A percentile compares a stretch with the other conserved stretches of the same genome.
These are phyloP conservation scores for Cystobasidium slooffiae DNA, from an alignment of 1,284 basidiomycete genomes.

Conservation along the genomic window DNA sequence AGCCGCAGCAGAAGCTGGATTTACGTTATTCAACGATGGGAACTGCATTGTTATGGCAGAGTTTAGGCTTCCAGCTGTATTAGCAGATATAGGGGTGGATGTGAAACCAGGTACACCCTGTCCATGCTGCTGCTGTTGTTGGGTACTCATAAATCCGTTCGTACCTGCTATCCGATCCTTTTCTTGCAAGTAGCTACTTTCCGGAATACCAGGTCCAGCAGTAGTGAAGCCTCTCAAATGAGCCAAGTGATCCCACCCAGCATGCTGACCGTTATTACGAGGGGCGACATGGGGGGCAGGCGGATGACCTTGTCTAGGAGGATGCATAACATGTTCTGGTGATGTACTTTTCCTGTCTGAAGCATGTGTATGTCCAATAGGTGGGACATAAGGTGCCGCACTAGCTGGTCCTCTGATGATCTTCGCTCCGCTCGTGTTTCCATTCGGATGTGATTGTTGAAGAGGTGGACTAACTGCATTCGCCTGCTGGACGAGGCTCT, in stretches of 20 bases:
- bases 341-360: neutral
- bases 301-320: neutral
- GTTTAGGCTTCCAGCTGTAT: neutral
- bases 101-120: neutral
- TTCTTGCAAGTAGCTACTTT: constrained; percentile 26
- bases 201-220: constrained; percentile 31
- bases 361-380: constrained; percentile 61
- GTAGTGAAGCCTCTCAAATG: constrained; percentile 20
- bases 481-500: neutral
- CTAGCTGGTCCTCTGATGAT: constrained; percentile 59
- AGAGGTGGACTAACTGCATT: too few relatives aligned
- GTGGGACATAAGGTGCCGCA: constrained; percentile 61
- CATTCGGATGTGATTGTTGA: too few relatives aligned
- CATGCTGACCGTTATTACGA: neutral
- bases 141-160: neutral
- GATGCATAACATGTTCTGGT: neutral
- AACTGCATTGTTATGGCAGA: constrained; percentile 23
- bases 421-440: neutral
- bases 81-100: neutral
- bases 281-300: neutral
- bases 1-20: constrained; percentile 11
- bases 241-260: neutral
- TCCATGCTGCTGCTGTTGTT: neutral
- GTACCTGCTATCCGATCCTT: constrained; percentile 22
- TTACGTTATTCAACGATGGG: constrained; percentile 22